These are phyloP conservation scores for Penstemon davidsonii DNA, from an alignment of 257 asterid species.

Conservation along the genomic window DNA sequence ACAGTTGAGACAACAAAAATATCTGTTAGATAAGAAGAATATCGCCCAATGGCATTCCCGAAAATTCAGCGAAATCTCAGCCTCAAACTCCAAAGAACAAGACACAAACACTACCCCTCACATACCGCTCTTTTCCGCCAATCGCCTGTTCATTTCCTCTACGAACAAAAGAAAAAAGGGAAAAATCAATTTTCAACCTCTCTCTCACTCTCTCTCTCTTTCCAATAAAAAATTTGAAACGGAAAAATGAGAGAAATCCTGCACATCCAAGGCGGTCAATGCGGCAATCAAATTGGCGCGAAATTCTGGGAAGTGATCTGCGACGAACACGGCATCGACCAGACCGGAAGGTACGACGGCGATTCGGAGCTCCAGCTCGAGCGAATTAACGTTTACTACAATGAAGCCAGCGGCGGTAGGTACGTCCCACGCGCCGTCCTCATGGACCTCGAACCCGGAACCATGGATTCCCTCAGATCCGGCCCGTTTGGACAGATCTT, in stretches of 20 bases:
- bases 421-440: conserved; percentile 47
- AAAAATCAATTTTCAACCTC: no score
- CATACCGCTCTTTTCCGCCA: no score
- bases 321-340: conserved; percentile 44
- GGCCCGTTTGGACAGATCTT: conserved; percentile 44
- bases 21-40: no score
- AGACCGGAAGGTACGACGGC: conserved; percentile 38
- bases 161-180: not conserved
- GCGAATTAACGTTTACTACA: conserved; percentile 42
- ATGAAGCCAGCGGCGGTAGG: conserved; percentile 46
- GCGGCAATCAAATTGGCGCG: conserved; percentile 47
- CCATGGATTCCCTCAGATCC: conserved; percentile 45
- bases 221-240: no score
- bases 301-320: conserved; percentile 48
- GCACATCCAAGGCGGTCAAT: conserved; percentile 44
- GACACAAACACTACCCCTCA: no score
- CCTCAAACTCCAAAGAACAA: no score
- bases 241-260: conserved; percentile 39
- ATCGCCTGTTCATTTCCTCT: no score
- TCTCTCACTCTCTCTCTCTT: no score
- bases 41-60: no score
- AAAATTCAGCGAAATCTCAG: no score
- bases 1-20: no score
- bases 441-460: conserved; percentile 49
- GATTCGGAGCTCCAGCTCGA: conserved; percentile 40